These are phyloP conservation scores for Lentinula guzmanii DNA, from an alignment of 768 basidiomycete genomes.

Conservation along the genomic window DNA sequence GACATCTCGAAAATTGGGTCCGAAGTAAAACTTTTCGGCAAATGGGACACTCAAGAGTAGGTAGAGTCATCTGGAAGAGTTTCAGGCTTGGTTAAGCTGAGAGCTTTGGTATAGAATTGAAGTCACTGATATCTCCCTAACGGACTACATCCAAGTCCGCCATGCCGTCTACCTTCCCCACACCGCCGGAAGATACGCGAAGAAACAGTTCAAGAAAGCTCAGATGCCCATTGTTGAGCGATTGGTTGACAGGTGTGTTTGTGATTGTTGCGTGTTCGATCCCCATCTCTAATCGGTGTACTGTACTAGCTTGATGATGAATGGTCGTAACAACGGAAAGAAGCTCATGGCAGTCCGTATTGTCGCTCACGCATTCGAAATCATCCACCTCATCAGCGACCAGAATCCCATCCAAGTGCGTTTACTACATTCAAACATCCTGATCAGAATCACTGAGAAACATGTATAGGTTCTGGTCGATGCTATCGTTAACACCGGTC, in stretches of 20 bases:
- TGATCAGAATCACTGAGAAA: background rate
- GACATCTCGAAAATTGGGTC: constrained; percentile 76
- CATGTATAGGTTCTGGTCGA: constrained; percentile 78
- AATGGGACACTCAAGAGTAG: constrained; percentile 98
- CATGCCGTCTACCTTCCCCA: constrained; percentile 97
- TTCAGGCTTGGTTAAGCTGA: background rate
- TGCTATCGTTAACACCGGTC: constrained; percentile 99
- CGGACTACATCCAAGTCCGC: constrained; percentile 99
- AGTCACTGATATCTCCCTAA: constrained; percentile 98
- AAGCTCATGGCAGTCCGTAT: constrained; percentile 99
- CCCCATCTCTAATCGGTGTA: background rate
- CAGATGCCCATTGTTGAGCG: constrained; percentile 99
- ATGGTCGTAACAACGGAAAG: constrained; percentile 99
- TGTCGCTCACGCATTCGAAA: constrained; percentile 98
- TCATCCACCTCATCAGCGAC: constrained; percentile 99
- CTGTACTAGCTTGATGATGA: constrained; percentile 90
- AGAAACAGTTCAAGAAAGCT: constrained; percentile 99
- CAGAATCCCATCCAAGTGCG: constrained; percentile 98
- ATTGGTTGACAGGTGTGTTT: constrained; percentile 85
- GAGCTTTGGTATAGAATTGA: constrained; percentile 61
- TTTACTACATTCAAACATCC: constrained; percentile 2
- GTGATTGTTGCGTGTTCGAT: background rate
- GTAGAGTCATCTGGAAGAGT: constrained; percentile 22
- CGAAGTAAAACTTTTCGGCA: constrained; percentile 95
- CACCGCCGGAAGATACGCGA: constrained; percentile 98